These are phyloP conservation scores for Ustilago crameri DNA, from an alignment of 1,284 basidiomycete genomes.

Conservation along the genomic window DNA sequence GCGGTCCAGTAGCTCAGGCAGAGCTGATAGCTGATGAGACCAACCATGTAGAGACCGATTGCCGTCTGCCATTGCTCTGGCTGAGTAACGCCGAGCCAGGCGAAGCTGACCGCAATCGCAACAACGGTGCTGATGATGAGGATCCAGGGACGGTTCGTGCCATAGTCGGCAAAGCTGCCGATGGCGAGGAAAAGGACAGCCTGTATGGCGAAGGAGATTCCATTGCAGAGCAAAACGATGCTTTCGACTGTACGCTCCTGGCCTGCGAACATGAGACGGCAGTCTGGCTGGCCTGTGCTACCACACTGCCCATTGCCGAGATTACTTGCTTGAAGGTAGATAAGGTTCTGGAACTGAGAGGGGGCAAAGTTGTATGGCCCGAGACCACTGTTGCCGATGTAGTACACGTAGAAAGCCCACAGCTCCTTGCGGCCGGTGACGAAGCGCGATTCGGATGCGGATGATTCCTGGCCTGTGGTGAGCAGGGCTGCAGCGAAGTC, in stretches of 20 bases:
- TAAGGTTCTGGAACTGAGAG: conserved; percentile 79
- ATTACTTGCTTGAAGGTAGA: conserved; percentile 73
- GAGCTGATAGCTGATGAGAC: conserved; percentile 83
- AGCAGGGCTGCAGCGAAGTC: conserved; percentile 21
- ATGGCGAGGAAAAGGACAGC: conserved; percentile 78
- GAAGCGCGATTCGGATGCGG: conserved; percentile 22
- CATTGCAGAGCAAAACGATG: conserved; percentile 53
- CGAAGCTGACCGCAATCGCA: conserved; percentile 43
- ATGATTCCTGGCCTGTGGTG: conserved; percentile 12
- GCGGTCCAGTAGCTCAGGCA: conserved; percentile 84
- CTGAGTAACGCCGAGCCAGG: conserved; percentile 67
- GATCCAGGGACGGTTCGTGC: conserved; percentile 44
- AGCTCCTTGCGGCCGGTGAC: conserved; percentile 65
- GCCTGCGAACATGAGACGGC: conserved; percentile 71
- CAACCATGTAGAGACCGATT: conserved; percentile 83
- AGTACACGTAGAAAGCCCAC: conserved; percentile 79
- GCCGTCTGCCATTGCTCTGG: conserved; percentile 79
- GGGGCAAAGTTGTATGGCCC: conserved; percentile 77
- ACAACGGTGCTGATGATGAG: conserved; percentile 45
- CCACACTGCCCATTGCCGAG: conserved; percentile 69
- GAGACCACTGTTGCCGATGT: conserved; percentile 78
- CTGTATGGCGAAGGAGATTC: conserved; percentile 61
- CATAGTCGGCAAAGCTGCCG: conserved; percentile 73
- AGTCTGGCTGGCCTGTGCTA: conserved; percentile 34
- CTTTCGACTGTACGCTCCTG: conserved; percentile 48